A percentile compares a stretch with the other conserved stretches of the same genome.
These are phyloP conservation scores for Prunus campanulata DNA, from an alignment of 306 rosid genomes.

Conservation along the genomic window DNA sequence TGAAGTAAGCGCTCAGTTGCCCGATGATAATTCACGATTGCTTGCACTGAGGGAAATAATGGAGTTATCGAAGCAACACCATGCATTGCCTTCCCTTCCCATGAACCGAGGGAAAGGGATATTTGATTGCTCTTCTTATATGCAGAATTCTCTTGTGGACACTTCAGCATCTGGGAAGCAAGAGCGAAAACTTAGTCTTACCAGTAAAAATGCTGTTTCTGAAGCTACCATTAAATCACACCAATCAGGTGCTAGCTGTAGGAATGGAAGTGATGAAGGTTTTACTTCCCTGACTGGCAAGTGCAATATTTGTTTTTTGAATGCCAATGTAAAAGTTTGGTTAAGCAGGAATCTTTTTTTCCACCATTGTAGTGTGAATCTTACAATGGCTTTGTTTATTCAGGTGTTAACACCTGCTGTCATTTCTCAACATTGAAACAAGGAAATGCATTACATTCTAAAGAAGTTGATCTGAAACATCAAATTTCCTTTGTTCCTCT, in stretches of 20 bases:
- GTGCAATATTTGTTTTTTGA: constrained; percentile 14
- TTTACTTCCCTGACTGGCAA: constrained; percentile 31
- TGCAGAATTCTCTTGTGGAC: constrained; percentile 26
- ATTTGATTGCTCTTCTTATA: constrained; percentile 23
- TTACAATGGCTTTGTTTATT: constrained; percentile 20
- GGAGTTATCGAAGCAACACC: constrained; percentile 48
- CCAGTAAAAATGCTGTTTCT: constrained; percentile 29
- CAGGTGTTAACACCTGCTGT: constrained; percentile 40
- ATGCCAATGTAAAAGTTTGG: constrained; percentile 11
- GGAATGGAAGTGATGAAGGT: constrained; percentile 33
- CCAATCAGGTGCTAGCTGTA: constrained; percentile 27
- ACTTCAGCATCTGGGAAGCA: constrained; percentile 30
- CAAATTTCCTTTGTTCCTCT: constrained; percentile 26
- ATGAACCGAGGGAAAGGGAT: constrained; percentile 36
- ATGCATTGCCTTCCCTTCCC: constrained; percentile 26
- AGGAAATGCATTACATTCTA: constrained; percentile 28
- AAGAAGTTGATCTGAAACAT: constrained; percentile 34
- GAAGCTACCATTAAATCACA: constrained; percentile 29
- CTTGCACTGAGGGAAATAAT: constrained; percentile 40
- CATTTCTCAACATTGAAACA: constrained; percentile 27
- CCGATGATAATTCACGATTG: constrained; percentile 50
- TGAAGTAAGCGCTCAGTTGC: constrained; percentile 32
- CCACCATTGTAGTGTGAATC: constrained; percentile 3
- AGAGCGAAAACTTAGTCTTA: constrained; percentile 10
- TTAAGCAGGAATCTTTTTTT: constrained; percentile 16